Evolutionary conservation across 2,329 filamentous ascomycete genomes (phyloP).

Genomic region (Verticillium isaacii): DNA sequence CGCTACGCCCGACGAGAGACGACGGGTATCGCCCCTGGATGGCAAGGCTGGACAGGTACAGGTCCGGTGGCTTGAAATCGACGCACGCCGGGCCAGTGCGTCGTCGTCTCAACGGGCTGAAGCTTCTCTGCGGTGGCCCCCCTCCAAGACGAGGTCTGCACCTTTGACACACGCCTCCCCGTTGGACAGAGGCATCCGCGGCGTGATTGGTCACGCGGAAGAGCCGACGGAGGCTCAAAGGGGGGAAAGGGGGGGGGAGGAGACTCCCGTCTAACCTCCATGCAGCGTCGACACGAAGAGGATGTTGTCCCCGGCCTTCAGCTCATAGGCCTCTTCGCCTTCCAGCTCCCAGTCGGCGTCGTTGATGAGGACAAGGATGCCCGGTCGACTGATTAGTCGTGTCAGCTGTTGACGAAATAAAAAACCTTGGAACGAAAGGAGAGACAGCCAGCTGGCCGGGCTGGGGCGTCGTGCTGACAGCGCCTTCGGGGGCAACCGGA

Average conservation of each 20-base stretch:
- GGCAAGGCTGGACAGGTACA: not conserved
- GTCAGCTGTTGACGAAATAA: not conserved
- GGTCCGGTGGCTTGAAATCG: not conserved
- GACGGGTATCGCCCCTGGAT: not conserved
- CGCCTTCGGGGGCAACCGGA: conserved; percentile 4
- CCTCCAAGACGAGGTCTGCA: not conserved
- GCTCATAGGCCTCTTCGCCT: conserved; percentile 84
- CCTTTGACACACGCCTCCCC: not conserved
- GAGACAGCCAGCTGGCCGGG: not conserved
- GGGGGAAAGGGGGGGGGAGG: not conserved
- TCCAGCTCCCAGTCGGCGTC: conserved; percentile 98
- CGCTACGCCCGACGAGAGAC: not conserved
- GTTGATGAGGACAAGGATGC: conserved; percentile 94
- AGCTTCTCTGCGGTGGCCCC: not conserved
- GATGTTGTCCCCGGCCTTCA: conserved; percentile 79
- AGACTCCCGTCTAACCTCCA: conserved; percentile 60
- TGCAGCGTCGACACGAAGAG: conserved; percentile 96
- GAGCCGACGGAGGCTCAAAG: not conserved
- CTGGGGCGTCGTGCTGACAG: not conserved
- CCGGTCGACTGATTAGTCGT: conserved; percentile 66
- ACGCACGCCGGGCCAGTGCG: not conserved
- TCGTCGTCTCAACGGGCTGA: not conserved
- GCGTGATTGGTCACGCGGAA: not conserved
- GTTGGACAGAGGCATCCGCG: not conserved
- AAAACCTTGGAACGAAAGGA: too few relatives aligned